These are phyloP conservation scores for Cladophialophora bantiana DNA, from an alignment of 2,329 filamentous ascomycete genomes.

Conservation along the genomic window DNA sequence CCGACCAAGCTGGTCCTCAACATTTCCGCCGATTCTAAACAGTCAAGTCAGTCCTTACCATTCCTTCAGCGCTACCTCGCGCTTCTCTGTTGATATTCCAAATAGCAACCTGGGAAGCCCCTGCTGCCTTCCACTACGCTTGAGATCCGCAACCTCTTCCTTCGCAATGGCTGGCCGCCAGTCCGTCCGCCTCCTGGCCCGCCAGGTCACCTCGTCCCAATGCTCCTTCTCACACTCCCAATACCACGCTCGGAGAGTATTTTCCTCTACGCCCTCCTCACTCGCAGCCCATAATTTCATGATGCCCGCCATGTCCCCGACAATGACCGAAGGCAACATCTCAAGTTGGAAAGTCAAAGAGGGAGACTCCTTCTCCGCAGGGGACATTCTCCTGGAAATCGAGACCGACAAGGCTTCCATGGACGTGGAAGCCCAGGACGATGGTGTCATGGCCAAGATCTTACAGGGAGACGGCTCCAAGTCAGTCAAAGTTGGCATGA, in stretches of 20 bases:
- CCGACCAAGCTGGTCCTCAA: neutral
- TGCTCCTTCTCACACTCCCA: slow-evolving; percentile 28
- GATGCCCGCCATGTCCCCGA: slow-evolving; percentile 90
- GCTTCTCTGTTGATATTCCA: neutral
- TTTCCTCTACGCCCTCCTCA: slow-evolving; percentile 31
- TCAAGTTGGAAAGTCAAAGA: slow-evolving; percentile 85
- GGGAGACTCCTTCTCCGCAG: slow-evolving; percentile 78
- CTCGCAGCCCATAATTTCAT: slow-evolving; percentile 84
- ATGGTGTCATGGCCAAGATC: slow-evolving; percentile 86
- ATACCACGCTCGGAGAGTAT: slow-evolving; percentile 32
- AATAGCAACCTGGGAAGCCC: neutral
- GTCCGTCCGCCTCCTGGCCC: slow-evolving; percentile 37
- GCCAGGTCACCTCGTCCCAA: slow-evolving; percentile 36
- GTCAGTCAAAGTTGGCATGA: slow-evolving; percentile 75
- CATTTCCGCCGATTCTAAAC: neutral
- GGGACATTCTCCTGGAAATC: slow-evolving; percentile 88
- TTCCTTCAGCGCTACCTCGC: neutral
- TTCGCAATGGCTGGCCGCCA: slow-evolving; percentile 38
- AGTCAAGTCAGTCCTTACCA: neutral
- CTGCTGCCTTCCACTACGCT: neutral
- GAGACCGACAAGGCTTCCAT: slow-evolving; percentile 95
- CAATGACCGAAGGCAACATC: slow-evolving; percentile 94
- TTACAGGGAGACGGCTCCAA: slow-evolving; percentile 74
- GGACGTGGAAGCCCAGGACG: slow-evolving; percentile 93
- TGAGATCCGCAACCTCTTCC: neutral